Evolutionary conservation across 192 early-diverging fungal species (phyloP), one percentile per base, ranked within the genome.

Genomic region (Gonapodya sp.): DNA sequence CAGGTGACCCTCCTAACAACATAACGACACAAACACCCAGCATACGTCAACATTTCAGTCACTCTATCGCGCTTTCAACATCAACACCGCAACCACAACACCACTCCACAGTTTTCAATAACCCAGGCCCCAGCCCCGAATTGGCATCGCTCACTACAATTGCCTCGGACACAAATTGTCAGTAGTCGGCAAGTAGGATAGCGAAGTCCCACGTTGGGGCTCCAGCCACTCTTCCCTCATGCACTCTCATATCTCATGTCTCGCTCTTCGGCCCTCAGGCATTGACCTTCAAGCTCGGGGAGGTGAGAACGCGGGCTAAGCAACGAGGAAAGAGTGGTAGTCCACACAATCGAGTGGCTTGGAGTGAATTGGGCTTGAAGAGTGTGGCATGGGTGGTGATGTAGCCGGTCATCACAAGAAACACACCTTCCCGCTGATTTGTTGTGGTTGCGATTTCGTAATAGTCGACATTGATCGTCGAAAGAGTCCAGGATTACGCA

Each of bases 341-440:
- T n/a, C n/a, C n/a, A n/a, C n/a, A n/a, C n/a, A n/a, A n/a, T n/a
- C n/a, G n/a, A n/a, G n/a, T n/a, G n/a, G n/a, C n/a, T n/a, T n/a
- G n/a, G n/a, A n/a, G n/a, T n/a, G n/a, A n/a, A n/a, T n/a, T n/a
- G n/a, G n/a, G n/a, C n/a, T n/a, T n/a, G n/a, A n/a, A n/a, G n/a
- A n/a, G n/a, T n/a, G n/a, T n/a, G n/a, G n/a, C n/a, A n/a, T n/a
- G n/a, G 46, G 46, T 64, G 8, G 24, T 64, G 46, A 24, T 64
- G 46, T 24, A 64, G 8, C 8, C 8, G 8, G 46, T 16, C 8
- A 24, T 64, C 24, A 8, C 46, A 64, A 64, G 46, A 64, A 64
- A 64, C 46, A 64, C 46, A 64, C 46, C 46, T 64, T 64, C 46
- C 46, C 46, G 24, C 46, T 64, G 46, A 64, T 64, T 64, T 64